Base-by-base conservation (phyloP, 331 rosid genomes). In the Telfairia occidentalis region DNA sequence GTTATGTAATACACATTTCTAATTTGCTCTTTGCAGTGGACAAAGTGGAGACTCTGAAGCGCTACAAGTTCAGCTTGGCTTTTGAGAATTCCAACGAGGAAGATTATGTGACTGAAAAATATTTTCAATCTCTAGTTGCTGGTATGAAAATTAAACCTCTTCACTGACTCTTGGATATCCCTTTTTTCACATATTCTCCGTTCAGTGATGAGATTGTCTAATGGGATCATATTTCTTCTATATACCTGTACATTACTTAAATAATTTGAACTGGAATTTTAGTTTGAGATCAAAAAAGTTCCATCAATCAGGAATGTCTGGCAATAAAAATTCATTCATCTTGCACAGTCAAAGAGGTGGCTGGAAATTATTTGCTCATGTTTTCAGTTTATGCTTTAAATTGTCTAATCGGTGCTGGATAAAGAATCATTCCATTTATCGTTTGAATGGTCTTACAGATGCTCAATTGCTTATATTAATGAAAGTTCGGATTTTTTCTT, bases 31-130 rank as follows among this genome's bases (percentile, higher is more conserved):
- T 78, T 77, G 84, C 92, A 95, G 99, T 95, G 84, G 76, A 92
- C 83, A 95, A 92, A 81, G 87, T 92, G 80, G 84, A 88, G 82
- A 34, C 99, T 82, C 84, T 95, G 83, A 91, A 84, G 81, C 97
- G 60, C 86, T 90, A 95, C 84, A 95, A 84, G 75, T 95, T 95
- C 81, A 95, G 99, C 86, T 83, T 95, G 83, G 96, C 99, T 26
- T 91, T 95, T 86, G 99, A 95, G 81, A 95, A 95, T 84, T 95
- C 99, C 66, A 92, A 90, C 30, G 96, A 91, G 90, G 99, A 95
- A 87, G 99, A 95, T 89, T 95, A 95, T 79, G 97, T 95, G n/a
- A 95, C 99, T 7, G 99, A 95, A 75, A 95, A 95, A 70, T 95
- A 77, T 87, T 95, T 95, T 82, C 99, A 95, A 73, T 95, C 99